Percentiles rank a stretch among this genome's conserved stretches.
Evolutionary conservation across 2,329 filamentous ascomycete species (phyloP).

Genomic region (Aspergillus arachidicola): DNA sequence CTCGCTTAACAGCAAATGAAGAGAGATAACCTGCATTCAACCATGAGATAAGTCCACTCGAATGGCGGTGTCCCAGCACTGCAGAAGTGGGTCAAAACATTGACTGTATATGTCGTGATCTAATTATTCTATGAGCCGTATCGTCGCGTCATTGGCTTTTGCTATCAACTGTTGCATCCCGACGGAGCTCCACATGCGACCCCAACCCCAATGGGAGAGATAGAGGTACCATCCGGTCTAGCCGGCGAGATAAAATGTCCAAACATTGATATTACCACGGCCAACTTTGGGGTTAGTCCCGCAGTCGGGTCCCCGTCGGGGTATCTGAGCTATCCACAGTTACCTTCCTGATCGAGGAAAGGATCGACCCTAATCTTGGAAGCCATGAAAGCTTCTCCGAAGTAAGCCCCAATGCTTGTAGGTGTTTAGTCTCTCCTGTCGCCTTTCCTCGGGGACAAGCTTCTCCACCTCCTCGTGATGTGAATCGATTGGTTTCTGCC

Average conservation of each 20-base stretch:
- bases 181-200: not conserved
- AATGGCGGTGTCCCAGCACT: not conserved
- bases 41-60: not conserved
- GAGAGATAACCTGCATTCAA: not conserved
- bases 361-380: not conserved
- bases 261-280: not conserved
- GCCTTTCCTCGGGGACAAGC: not conserved
- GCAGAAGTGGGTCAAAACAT: not conserved
- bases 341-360: not conserved
- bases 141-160: not conserved
- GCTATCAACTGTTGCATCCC: not conserved
- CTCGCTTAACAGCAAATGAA: not conserved
- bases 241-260: not conserved
- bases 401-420: not conserved
- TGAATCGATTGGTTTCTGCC: not conserved
- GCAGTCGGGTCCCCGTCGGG: not conserved
- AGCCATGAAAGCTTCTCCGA: not conserved
- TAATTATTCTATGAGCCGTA: not conserved
- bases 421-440: no score
- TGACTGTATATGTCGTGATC: not conserved
- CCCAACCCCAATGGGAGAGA: not conserved
- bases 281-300: not conserved
- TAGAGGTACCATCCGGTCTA: not conserved
- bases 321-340: not conserved
- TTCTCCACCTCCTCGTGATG: not conserved